Evolutionary conservation across 371 early-diverging fungal genomes (phyloP).

Genomic region (Coemansia sp.): DNA sequence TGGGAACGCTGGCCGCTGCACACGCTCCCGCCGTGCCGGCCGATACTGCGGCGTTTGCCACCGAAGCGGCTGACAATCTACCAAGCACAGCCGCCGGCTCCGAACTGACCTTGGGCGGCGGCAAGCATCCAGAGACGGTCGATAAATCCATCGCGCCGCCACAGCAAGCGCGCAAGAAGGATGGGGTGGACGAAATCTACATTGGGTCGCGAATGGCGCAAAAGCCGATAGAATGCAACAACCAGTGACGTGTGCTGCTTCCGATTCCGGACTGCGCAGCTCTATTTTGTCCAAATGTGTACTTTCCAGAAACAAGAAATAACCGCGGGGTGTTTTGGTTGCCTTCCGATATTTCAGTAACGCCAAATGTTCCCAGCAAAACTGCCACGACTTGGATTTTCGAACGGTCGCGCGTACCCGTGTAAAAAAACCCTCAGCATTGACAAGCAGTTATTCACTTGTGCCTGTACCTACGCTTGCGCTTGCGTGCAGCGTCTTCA

Average conservation of each 20-base stretch:
- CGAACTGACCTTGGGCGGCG: neutral
- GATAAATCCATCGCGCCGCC: neutral
- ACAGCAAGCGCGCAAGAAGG: neutral
- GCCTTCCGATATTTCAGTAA: too few species aligned
- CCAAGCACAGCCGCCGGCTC: neutral
- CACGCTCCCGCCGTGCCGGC: constrained; percentile 2
- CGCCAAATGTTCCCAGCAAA: too few species aligned
- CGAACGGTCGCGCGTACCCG: too few species aligned
- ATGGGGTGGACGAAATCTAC: constrained; percentile 26
- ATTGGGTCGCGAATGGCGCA: constrained; percentile 24
- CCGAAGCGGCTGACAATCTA: neutral
- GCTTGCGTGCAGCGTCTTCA: too few species aligned
- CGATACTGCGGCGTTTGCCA: neutral
- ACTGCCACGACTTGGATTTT: too few species aligned
- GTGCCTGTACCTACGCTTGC: too few species aligned
- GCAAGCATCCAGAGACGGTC: neutral
- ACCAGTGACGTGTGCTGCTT: constrained; percentile 11
- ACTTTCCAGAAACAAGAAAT: neutral
- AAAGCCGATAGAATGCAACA: constrained; percentile 40
- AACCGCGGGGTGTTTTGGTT: neutral
- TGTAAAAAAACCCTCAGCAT: too few species aligned
- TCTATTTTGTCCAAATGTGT: neutral
- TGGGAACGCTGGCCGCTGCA: constrained; percentile 23
- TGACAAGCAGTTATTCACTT: too few species aligned
- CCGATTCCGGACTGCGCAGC: neutral